Base-by-base conservation (phyloP, 176 grass and related monocot species). In the Triticum timopheevii region DNA sequence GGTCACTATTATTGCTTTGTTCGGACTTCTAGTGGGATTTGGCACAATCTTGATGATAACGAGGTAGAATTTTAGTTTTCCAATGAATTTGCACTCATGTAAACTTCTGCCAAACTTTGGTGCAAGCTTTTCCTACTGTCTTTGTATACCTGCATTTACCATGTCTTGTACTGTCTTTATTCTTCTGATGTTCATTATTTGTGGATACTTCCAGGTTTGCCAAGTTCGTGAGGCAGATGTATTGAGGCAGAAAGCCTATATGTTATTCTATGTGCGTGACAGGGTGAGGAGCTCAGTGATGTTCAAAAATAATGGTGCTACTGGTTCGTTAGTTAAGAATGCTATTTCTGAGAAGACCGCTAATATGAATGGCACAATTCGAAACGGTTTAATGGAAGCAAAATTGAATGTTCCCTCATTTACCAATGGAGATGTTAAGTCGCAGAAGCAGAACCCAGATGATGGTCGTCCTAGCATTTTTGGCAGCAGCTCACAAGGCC, bases 21-120 rank as follows among this genome's bases (percentile, higher is more conserved):
- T 81, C 88, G 89, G 69, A 97, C 95, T 34, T 97, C 92, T 66
- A 91, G 89, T 91, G 92, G 95, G n/a, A 77, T 86, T 56, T 97
- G 95, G 95, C 95, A 97, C 83, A 92, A 89, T 89, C 92, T 97
- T 76, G 92, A 97, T 86, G 95, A 97, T 89, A 97, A 90, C 25
- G 42, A 94, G 95, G 87, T 77, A 23, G 28, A 36, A 10, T 87
- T 86, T 65, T 9, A 0, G 67, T 69, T 22, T 79, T 82, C 69
- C 25, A 61, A 81, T 89, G n/a, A 83, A 63, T 66, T 84, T 82
- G 7, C 49, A 69, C 76, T 1, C 9, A 79, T 68, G 65, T 83
- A 16, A 15, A 33, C 52, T 80, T 84, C 31, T 84, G 3, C 17
- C 20, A 16, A 62, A 69, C 34, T 42, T 81, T 81, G 61, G 24